Evolutionary conservation across 2,329 filamentous ascomycete genomes (phyloP), one percentile per base, ranked within the genome.

Genomic region (Ascosphaera apis): DNA sequence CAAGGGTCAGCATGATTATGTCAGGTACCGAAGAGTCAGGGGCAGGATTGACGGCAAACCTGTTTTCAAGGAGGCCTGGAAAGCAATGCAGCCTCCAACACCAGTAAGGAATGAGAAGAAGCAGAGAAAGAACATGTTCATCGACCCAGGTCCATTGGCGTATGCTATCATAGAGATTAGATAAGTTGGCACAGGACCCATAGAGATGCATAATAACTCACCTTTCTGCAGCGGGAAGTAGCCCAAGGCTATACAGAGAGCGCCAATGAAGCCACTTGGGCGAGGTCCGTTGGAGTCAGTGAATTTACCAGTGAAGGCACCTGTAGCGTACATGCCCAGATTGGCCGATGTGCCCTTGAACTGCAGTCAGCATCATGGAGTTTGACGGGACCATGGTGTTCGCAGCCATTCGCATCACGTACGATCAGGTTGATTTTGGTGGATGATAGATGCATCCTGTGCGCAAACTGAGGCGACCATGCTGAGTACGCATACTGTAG

Each of bases 381-480:
- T 21, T 19, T 13, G 37, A 28, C 17, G 36, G 25, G 36, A 16
- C 11, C 8, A 40, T 27, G 36, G 36, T 17, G 28, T n/a, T n/a
- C n/a, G n/a, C n/a, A n/a, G n/a, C n/a, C n/a, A n/a, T n/a, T n/a
- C n/a, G 34, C 32, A 40, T 21, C 30, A 49, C 68, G 52, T 62
- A 76, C 84, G 50, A 98, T 84, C 44, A 95, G 57, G 56, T 98
- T 95, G 56, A 72, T 83, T 54, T 93, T 67, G 2, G 86, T 95
- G n/a, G 88, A 77, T 11, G 83, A 83, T 41, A 95, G 69, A 51
- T 77, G 73, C 47, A 98, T 65, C 46, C 70, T 74, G 48, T 91
- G 75, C 35, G 84, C 83, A 51, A 93, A 93, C 57, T 93, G 84
- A 15, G 88, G 88, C 11, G 81, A 83, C 84, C 88, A 98, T 56